Evolutionary conservation across 2,329 filamentous ascomycete species (phyloP).

Genomic region (Xylaria multiplex): DNA sequence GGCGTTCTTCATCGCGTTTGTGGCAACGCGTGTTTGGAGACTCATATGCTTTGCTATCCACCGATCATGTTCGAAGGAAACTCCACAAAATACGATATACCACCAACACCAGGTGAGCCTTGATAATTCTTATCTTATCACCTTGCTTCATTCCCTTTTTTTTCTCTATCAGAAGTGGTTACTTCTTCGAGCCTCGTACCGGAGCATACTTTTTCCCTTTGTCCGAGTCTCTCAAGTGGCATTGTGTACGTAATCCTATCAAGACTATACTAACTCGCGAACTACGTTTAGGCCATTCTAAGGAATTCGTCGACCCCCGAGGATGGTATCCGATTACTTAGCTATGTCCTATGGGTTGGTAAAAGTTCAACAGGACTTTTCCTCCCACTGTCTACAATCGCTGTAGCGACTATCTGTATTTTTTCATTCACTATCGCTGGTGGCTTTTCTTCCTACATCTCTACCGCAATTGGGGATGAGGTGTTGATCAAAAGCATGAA

Average conservation of each 20-base stretch:
- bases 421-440: constrained; percentile 18
- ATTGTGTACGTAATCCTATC: too few species aligned
- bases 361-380: neutral
- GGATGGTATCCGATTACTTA: constrained; percentile 7
- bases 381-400: constrained; percentile 6
- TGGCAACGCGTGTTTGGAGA: constrained; percentile 23
- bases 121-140: neutral
- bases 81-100: constrained; percentile 8
- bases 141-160: neutral
- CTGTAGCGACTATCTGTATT: constrained; percentile 6
- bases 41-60: constrained; percentile 22
- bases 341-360: neutral
- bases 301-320: constrained; percentile 21
- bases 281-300: constrained; percentile 14
- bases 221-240: too few species aligned
- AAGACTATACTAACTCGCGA: neutral
- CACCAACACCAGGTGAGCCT: constrained; percentile 26
- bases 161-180: neutral
- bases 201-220: too few species aligned
- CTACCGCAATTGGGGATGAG: constrained; percentile 18
- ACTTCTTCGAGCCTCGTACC: neutral
- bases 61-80: constrained; percentile 6
- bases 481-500: constrained; percentile 20
- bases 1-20: constrained; percentile 20
- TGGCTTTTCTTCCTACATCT: constrained; percentile 29